phyloP scores from a whole-genome alignment of 164 flowering plant genomes.

The Tetrastigma voinierianum region DNA sequence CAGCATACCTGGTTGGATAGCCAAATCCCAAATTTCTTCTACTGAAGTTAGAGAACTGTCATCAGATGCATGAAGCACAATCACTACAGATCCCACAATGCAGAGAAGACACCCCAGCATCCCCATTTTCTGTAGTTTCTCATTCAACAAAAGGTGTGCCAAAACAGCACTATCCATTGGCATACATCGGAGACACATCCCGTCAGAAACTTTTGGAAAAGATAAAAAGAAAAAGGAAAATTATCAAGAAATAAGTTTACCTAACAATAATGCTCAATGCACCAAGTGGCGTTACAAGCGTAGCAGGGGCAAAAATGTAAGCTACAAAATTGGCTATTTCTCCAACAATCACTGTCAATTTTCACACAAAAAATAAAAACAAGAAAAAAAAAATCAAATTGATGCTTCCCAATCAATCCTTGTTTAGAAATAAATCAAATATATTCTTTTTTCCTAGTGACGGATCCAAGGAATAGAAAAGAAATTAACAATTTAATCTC shows the following conservation, averaged over 20 bases:
- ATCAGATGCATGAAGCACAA: slow-evolving; percentile 92
- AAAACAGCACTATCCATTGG: slow-evolving; percentile 57
- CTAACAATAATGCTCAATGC: slow-evolving; percentile 21
- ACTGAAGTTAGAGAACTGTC: slow-evolving; percentile 56
- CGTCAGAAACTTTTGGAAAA: neutral
- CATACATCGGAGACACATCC: neutral
- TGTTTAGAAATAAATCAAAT: too few species aligned
- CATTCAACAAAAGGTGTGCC: slow-evolving; percentile 66
- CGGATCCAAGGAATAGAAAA: too few species aligned
- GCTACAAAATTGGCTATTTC: slow-evolving; percentile 16
- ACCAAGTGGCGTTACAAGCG: slow-evolving; percentile 16
- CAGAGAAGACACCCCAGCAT: slow-evolving; percentile 67
- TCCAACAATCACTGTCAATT: slow-evolving; percentile 16
- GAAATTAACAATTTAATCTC: too few species aligned
- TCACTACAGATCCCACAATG: slow-evolving; percentile 77
- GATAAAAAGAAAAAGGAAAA: neutral
- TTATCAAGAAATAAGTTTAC: neutral
- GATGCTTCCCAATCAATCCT: too few species aligned
- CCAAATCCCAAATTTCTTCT: slow-evolving; percentile 67
- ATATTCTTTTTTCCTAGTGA: too few species aligned
- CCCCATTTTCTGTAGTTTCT: slow-evolving; percentile 63
- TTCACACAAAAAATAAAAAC: too few species aligned
- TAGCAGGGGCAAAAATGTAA: slow-evolving; percentile 25
- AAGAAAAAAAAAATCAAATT: too few species aligned
- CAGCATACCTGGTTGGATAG: slow-evolving; percentile 59